Percentiles rank a stretch among this genome's conserved stretches.
These are phyloP conservation scores for Eustoma russellianum DNA, from an alignment of 257 asterid species.

Conservation along the genomic window DNA sequence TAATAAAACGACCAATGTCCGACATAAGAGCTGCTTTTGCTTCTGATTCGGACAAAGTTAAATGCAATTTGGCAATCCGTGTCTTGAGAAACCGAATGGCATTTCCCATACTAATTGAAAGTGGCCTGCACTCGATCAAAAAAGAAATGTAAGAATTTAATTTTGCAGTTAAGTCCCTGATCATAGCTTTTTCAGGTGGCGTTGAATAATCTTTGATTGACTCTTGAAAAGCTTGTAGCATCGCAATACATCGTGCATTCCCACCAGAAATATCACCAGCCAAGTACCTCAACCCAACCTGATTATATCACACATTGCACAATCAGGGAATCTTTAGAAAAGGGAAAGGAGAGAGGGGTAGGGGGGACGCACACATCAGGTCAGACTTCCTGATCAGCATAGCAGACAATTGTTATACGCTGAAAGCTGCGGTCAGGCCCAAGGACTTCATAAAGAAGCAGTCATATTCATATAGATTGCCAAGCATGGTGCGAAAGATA, in stretches of 20 bases:
- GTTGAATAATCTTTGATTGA: slow-evolving; percentile 65
- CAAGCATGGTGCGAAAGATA: background rate
- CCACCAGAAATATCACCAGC: slow-evolving; percentile 90
- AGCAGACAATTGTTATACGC: background rate
- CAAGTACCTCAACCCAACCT: slow-evolving; percentile 83
- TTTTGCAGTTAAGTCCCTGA: slow-evolving; percentile 70
- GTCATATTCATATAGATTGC: slow-evolving; percentile 2
- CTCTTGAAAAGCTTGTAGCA: slow-evolving; percentile 88
- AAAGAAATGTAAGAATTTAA: slow-evolving; percentile 58
- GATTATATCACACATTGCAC: slow-evolving; percentile 19
- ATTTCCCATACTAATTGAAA: slow-evolving; percentile 88
- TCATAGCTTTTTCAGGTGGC: slow-evolving; percentile 66
- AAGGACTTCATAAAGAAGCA: background rate
- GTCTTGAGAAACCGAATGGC: slow-evolving; percentile 74
- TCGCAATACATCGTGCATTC: slow-evolving; percentile 86
- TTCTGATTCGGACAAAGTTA: slow-evolving; percentile 65
- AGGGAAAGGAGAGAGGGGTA: background rate
- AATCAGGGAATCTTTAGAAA: background rate
- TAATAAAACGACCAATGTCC: slow-evolving; percentile 55
- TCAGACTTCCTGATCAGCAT: background rate
- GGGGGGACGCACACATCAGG: background rate
- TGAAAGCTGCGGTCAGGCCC: background rate
- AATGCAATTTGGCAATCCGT: slow-evolving; percentile 50
- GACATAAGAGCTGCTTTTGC: slow-evolving; percentile 58
- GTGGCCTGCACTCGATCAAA: slow-evolving; percentile 79